These are phyloP conservation scores for Coemansia sp. DNA, from an alignment of 192 early-diverging fungal species.

Conservation along the genomic window DNA sequence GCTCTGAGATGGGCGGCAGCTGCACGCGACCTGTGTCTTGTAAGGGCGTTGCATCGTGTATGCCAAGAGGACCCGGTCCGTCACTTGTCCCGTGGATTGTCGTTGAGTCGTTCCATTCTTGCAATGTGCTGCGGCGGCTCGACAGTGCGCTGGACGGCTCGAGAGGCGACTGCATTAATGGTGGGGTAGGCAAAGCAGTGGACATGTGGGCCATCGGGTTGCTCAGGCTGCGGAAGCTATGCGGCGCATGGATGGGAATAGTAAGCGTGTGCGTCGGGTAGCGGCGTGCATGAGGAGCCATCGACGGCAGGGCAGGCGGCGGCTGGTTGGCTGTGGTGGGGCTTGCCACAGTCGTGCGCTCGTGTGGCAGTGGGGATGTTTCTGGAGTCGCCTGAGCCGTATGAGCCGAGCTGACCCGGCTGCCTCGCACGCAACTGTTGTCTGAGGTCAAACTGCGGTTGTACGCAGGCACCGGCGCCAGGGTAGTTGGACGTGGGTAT, in stretches of 20 bases:
- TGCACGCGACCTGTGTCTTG: conserved; percentile 1
- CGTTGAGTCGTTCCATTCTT: not conserved
- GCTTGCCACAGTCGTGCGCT: not conserved
- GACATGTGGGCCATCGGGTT: not conserved
- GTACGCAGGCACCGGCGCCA: not conserved
- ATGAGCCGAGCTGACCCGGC: not conserved
- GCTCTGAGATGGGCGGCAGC: conserved; percentile 44
- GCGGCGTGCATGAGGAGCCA: not conserved
- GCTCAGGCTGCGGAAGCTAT: conserved; percentile 3
- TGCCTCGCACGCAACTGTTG: not conserved
- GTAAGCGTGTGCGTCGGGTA: not conserved
- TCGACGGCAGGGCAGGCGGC: not conserved
- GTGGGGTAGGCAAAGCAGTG: not conserved
- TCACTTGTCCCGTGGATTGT: not conserved
- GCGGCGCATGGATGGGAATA: not conserved
- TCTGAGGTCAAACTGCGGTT: not conserved
- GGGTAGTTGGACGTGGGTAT: not conserved
- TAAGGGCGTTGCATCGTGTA: too few relatives aligned
- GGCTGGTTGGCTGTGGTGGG: not conserved
- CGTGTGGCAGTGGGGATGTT: not conserved
- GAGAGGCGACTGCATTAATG: not conserved
- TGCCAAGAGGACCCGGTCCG: too few relatives aligned
- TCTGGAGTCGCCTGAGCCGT: not conserved
- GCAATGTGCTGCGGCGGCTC: not conserved
- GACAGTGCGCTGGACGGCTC: not conserved